Evolutionary conservation across 345 rosid genomes (phyloP).

Genomic region (Gossypium sturtianum): DNA sequence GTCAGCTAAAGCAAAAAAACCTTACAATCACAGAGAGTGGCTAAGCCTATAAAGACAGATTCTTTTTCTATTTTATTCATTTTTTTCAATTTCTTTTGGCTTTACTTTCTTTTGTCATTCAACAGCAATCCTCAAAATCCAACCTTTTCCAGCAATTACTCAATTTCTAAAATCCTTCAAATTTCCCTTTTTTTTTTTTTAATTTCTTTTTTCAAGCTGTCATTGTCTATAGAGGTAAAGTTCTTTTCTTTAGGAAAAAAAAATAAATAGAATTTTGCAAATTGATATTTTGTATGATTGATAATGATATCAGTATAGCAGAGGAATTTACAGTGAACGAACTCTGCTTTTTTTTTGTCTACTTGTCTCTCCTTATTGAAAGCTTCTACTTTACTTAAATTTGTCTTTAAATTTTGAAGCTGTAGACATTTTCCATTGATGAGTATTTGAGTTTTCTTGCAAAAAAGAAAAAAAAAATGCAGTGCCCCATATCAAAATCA

Average conservation of each 20-base stretch:
- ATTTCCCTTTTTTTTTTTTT: neutral
- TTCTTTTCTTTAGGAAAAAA: neutral
- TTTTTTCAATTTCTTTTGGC: neutral
- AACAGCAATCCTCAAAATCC: conserved; percentile 29
- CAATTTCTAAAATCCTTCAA: conserved; percentile 23
- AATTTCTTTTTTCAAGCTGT: conserved; percentile 18
- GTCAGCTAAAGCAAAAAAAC: conserved; percentile 16
- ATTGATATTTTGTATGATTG: neutral
- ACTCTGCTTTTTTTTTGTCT: conserved; percentile 40
- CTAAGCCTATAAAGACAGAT: neutral
- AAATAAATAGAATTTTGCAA: neutral
- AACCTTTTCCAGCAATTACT: conserved; percentile 36
- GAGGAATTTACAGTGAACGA: conserved; percentile 32
- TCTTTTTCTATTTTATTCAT: neutral
- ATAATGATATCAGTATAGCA: neutral
- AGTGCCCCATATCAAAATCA: conserved; percentile 28
- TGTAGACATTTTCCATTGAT: conserved; percentile 4
- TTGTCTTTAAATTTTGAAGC: conserved; percentile 28
- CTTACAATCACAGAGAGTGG: neutral
- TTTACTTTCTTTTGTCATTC: conserved; percentile 20
- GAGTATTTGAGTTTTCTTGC: conserved; percentile 8
- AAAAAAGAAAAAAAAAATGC: neutral
- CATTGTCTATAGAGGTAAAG: conserved; percentile 21
- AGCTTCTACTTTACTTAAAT: conserved; percentile 5
- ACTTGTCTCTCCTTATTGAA: conserved; percentile 7